Evolutionary conservation across 108 stramenopile genomes (phyloP), one percentile per base, ranked within the genome.

Genomic region (Discostella pseudostelligera): DNA sequence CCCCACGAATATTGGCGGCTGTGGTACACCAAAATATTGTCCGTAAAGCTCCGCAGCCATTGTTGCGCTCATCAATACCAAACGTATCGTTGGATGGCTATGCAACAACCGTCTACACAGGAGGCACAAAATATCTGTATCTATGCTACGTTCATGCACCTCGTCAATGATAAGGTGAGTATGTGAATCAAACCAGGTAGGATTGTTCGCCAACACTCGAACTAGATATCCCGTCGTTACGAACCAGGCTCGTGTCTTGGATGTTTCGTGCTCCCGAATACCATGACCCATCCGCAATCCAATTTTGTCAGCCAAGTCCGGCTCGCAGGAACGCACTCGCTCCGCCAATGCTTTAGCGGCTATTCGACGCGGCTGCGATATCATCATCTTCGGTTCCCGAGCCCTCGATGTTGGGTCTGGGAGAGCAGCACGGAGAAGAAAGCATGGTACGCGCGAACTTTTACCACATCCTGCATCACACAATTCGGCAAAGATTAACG

Each of bases 61-160:
- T 8, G 97, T 98, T 25, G 97, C 97, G 22, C 81, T 83, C 96
- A 97, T 98, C 28, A 98, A 72, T 10, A 98, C 83, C 8, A 98
- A 63, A 10, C 94, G 82, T 17, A 96, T 85, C 16, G 57, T 59
- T 37, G 79, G 76, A 62, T 95, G 88, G 22, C 63, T 70, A 5
- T 63, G 59, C 40, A 98, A 63, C 16, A 96, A 74, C 3, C 95
- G 78, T 26, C 87, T 78, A 61, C 87, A 87, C 21, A 98, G 63
- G 14, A 93, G 70, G 50, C 94, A 95, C 1, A 97, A 69, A n/a
- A 97, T 77, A 53, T 90, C 89, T 12, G 53, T 54, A 28, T 54
- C 53, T 2, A 54, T 54, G 13, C 25, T 28, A n/a, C 96, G 82
- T 51, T 89, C 91, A 56, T 92, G 88, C 13, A 93, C 86, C 67